Evolutionary conservation across 345 rosid genomes (phyloP), one percentile per base, ranked within the genome.

Genomic region (Gossypium ekmanianum): DNA sequence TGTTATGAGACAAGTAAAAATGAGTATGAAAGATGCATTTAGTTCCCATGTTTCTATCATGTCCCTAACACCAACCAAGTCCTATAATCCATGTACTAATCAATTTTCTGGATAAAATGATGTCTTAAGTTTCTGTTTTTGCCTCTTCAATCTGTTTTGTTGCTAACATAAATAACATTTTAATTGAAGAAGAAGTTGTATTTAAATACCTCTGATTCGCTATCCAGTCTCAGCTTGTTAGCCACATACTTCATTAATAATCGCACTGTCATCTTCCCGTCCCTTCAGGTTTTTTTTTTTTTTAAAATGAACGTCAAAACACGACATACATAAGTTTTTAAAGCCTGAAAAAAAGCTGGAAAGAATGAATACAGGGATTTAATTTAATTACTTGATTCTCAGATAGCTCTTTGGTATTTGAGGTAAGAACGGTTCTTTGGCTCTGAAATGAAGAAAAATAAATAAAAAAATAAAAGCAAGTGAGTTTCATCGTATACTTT

Each of bases 331-430:
- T 45, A 7, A 67, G 55, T 22, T 45, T 20, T 13, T 2, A 17
- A 16, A 27, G 18, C 44, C 22, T 3, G 24, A 9, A 9, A 57
- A 34, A 51, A n/a, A 22, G 13, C 14, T 12, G 34, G 18, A 59
- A n/a, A 3, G 52, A 59, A 26, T 8, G 24, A 34, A 54, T 11
- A 54, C 20, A 56, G 27, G 34, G 61, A 22, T 18, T 71, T 43
- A 73, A 39, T 41, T 63, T 27, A 67, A 70, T 83, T 86, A 96
- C 99, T 96, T 96, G 94, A 96, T 96, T 86, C 98, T 89, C 71
- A 96, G 88, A 86, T 86, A 96, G 92, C 97, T 90, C 89, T 92
- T 93, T 0, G 91, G 88, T 86, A 96, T 88, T 75, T 93, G 99
- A 65, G 97, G 99, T 87, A 96, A 81, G 80, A 86, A 87, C 22